Evolutionary conservation across 75 land plant genomes (phyloP).

Genomic region (Chamaecyparis obtusa): DNA sequence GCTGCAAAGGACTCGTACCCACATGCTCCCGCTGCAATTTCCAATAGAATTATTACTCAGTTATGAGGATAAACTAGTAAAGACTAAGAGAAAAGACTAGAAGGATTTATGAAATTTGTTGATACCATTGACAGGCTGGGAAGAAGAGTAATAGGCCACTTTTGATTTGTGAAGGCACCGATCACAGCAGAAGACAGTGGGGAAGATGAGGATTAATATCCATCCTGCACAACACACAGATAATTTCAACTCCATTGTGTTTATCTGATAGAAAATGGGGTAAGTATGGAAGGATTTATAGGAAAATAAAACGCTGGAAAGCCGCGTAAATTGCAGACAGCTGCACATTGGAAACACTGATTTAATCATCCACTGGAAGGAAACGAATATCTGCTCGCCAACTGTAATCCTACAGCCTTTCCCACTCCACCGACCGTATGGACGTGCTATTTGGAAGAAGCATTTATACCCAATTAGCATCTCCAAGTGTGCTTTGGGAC

Average conservation of each 20-base stretch:
- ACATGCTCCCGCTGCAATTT: conserved; percentile 35
- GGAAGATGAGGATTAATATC: not conserved
- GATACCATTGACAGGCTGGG: not conserved
- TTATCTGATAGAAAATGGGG: not conserved
- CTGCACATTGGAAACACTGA: not conserved
- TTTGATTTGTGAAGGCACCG: not conserved
- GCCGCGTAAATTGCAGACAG: not conserved
- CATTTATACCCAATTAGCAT: too few species aligned
- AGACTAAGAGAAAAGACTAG: too few species aligned
- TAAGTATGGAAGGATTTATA: not conserved
- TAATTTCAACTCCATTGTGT: not conserved
- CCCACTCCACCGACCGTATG: not conserved
- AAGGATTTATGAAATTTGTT: too few species aligned
- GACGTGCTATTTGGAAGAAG: not conserved
- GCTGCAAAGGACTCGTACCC: conserved; percentile 16
- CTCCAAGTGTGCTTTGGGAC: too few species aligned
- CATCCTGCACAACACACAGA: not conserved
- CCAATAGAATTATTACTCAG: not conserved
- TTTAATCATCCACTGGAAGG: too few species aligned
- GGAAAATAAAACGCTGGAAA: not conserved
- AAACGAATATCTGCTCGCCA: not conserved
- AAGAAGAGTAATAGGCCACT: not conserved
- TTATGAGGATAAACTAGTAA: too few species aligned
- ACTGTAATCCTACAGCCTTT: not conserved
- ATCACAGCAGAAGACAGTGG: not conserved